phyloP scores from a whole-genome alignment of 129 eudicot species.

The Flaveria ramosissima region DNA sequence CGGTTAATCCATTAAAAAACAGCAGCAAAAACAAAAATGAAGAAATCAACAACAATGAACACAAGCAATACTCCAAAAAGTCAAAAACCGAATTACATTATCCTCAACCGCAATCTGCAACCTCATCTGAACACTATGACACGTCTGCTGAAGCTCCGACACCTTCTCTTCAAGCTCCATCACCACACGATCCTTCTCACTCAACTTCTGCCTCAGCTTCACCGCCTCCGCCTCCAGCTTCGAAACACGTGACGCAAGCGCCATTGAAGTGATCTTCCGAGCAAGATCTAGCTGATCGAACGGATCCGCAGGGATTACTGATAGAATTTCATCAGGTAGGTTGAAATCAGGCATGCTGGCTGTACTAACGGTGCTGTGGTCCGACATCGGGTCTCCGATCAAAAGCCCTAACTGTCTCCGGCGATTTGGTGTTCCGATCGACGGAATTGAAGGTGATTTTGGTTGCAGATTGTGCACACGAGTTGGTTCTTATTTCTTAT shows the following conservation, averaged over 20 bases:
- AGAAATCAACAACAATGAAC: neutral
- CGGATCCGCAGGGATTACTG: constrained; percentile 91
- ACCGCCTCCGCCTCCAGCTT: constrained; percentile 76
- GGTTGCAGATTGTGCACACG: neutral
- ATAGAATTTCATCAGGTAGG: constrained; percentile 71
- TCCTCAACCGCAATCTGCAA: constrained; percentile 63
- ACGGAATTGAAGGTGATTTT: neutral
- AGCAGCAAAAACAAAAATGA: neutral
- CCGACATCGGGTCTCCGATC: constrained; percentile 34
- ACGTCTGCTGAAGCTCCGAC: constrained; percentile 52
- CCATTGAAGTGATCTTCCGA: constrained; percentile 94
- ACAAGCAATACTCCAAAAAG: neutral
- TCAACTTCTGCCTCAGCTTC: constrained; percentile 47
- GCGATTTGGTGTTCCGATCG: constrained; percentile 2
- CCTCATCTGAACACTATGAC: constrained; percentile 60
- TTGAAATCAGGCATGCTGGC: constrained; percentile 62
- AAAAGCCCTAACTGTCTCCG: constrained; percentile 32
- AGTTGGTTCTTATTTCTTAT: neutral
- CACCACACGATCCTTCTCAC: constrained; percentile 62
- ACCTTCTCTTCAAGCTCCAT: constrained; percentile 65
- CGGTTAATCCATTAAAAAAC: neutral
- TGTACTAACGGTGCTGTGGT: constrained; percentile 38
- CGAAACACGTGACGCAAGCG: constrained; percentile 87
- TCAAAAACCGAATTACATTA: constrained; percentile 51
- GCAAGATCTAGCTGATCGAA: constrained; percentile 94